Percentiles rank a stretch among this genome's conserved stretches.
These are phyloP conservation scores for Populus hybrid DNA, from an alignment of 441 rosid species.

Conservation along the genomic window DNA sequence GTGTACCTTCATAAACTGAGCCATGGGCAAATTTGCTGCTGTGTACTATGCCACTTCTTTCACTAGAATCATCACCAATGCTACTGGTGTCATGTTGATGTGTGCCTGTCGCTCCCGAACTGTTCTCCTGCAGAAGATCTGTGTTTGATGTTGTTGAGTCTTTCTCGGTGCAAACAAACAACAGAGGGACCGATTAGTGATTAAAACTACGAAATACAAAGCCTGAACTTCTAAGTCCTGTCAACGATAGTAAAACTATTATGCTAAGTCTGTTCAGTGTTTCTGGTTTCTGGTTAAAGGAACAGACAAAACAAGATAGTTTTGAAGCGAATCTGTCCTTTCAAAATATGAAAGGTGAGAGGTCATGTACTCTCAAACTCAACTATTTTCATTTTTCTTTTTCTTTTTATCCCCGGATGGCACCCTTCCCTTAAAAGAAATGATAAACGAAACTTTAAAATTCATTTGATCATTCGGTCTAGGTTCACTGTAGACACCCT, in stretches of 20 bases:
- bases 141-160: not conserved
- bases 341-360: not conserved
- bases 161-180: not conserved
- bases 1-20: not conserved
- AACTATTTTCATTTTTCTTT: not conserved
- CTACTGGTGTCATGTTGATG: not conserved
- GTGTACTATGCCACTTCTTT: slow-evolving; percentile 2
- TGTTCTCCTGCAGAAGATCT: slow-evolving; percentile 3
- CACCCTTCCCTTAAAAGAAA: too few species aligned
- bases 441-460: not conserved
- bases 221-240: not conserved
- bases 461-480: not conserved
- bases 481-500: not conserved
- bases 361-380: not conserved
- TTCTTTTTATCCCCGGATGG: too few species aligned
- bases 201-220: not conserved
- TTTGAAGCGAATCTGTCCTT: not conserved
- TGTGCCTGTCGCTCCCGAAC: not conserved
- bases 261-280: not conserved
- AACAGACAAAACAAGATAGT: not conserved
- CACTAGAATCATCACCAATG: not conserved
- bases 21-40: slow-evolving; percentile 5
- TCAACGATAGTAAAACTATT: not conserved
- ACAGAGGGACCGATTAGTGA: not conserved
- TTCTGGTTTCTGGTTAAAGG: not conserved